A percentile compares a stretch with the other conserved stretches of the same genome.
phyloP scores from a whole-genome alignment of 1,284 basidiomycete species.

The Chalciporus sp. region DNA sequence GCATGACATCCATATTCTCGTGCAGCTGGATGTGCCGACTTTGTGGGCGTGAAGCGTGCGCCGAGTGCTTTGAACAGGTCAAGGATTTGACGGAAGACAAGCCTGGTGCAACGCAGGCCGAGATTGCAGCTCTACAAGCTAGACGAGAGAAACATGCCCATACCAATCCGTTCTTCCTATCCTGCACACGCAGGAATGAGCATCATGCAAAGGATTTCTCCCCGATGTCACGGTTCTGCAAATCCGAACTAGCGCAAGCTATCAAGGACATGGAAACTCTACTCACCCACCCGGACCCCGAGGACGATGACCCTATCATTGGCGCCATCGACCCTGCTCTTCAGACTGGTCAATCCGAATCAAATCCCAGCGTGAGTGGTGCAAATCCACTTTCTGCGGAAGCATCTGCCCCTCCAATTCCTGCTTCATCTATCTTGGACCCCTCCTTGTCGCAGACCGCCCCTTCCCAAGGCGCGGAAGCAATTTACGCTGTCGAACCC shows the following conservation, averaged over 20 bases:
- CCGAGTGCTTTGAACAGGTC: slow-evolving; percentile 79
- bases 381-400: slow-evolving; percentile 14
- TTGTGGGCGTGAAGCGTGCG: slow-evolving; percentile 91
- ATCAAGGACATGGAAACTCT: slow-evolving; percentile 69
- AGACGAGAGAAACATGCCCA: slow-evolving; percentile 63
- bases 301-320: slow-evolving; percentile 20
- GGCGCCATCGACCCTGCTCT: slow-evolving; percentile 29
- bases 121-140: slow-evolving; percentile 49
- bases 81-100: slow-evolving; percentile 60
- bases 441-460: background rate
- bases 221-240: slow-evolving; percentile 78
- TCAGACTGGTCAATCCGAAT: slow-evolving; percentile 14
- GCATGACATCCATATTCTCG: slow-evolving; percentile 90
- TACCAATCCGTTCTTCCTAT: slow-evolving; percentile 72
- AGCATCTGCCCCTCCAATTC: slow-evolving; percentile 9
- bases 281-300: slow-evolving; percentile 37
- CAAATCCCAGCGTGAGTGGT: slow-evolving; percentile 3
- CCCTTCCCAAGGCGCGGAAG: slow-evolving; percentile 11
- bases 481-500: slow-evolving; percentile 5
- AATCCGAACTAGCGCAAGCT: slow-evolving; percentile 62
- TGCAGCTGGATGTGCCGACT: slow-evolving; percentile 85
- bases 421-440: slow-evolving; percentile 1
- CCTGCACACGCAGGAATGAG: slow-evolving; percentile 68
- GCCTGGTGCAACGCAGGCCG: slow-evolving; percentile 46
- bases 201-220: slow-evolving; percentile 71